Evolutionary conservation across 805 yeast species (phyloP).

Genomic region (Barnettozyma botsteinii): DNA sequence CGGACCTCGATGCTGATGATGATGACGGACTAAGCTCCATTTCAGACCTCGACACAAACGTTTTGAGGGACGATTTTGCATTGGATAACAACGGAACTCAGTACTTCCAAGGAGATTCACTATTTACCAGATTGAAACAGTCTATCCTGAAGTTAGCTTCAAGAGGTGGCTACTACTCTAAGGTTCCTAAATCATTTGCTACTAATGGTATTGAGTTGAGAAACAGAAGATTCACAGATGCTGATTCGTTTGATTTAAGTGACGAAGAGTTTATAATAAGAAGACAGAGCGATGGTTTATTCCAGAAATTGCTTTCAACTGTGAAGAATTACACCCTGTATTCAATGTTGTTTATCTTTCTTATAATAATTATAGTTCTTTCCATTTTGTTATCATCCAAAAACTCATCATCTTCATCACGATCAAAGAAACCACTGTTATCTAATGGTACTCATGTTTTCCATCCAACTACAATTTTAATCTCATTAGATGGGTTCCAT

Average conservation of each 20-base stretch:
- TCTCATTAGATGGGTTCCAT: slow-evolving; percentile 87
- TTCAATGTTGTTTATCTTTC: slow-evolving; percentile 7
- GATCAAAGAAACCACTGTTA: neutral
- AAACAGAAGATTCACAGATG: slow-evolving; percentile 11
- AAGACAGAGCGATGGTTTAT: slow-evolving; percentile 13
- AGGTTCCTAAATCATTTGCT: slow-evolving; percentile 12
- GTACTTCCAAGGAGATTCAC: slow-evolving; percentile 8
- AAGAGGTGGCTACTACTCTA: slow-evolving; percentile 11
- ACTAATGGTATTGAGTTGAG: slow-evolving; percentile 23
- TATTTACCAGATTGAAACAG: slow-evolving; percentile 10
- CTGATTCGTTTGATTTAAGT: slow-evolving; percentile 24
- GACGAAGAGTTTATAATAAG: slow-evolving; percentile 24
- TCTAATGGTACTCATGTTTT: slow-evolving; percentile 24
- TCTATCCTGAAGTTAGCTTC: slow-evolving; percentile 6
- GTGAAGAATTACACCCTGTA: slow-evolving; percentile 8
- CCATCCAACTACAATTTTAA: slow-evolving; percentile 70
- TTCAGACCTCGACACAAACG: slow-evolving; percentile 20
- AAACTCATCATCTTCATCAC: slow-evolving; percentile 1
- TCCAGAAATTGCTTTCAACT: neutral
- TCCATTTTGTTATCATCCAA: slow-evolving; percentile 13
- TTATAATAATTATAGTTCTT: slow-evolving; percentile 16
- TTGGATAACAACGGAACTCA: too few relatives aligned
- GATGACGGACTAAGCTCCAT: slow-evolving; percentile 23
- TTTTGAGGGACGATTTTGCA: slow-evolving; percentile 24
- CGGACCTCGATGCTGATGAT: slow-evolving; percentile 43